Evolutionary conservation across 192 early-diverging fungal species (phyloP).

Genomic region (Backusella tarrabulga): DNA sequence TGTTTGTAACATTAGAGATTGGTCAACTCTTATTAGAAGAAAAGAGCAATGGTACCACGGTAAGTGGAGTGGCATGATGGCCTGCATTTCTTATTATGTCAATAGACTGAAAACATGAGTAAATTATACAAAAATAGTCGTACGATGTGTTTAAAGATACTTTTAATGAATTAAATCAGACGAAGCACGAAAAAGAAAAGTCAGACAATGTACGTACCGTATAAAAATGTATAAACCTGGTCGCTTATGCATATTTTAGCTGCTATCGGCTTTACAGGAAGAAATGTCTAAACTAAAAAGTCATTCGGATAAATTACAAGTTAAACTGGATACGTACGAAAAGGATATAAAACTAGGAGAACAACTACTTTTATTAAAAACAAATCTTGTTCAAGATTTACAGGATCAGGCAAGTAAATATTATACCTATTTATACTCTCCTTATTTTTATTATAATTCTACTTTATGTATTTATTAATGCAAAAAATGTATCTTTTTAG

Average conservation of each 20-base stretch:
- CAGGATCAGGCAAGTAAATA: background rate
- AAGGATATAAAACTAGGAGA: background rate
- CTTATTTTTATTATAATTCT: background rate
- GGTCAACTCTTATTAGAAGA: slow-evolving; percentile 1
- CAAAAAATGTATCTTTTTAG: background rate
- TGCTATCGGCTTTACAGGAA: background rate
- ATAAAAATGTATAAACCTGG: background rate
- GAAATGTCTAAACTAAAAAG: slow-evolving; percentile 7
- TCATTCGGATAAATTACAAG: slow-evolving; percentile 6
- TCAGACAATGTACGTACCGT: background rate
- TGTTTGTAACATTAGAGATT: background rate
- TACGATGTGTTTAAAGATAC: slow-evolving; percentile 5
- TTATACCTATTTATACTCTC: background rate
- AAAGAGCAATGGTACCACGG: background rate
- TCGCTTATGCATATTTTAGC: background rate
- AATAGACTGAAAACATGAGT: background rate
- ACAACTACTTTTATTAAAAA: slow-evolving; percentile 5
- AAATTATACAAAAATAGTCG: background rate
- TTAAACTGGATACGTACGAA: background rate
- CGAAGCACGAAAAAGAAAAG: background rate
- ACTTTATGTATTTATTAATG: background rate
- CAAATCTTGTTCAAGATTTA: background rate
- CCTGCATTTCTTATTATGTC: background rate
- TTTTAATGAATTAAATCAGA: background rate
- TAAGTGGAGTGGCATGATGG: background rate